Conservation (phyloP, 306 rosid genomes). For the Vicia sativa region DNA sequence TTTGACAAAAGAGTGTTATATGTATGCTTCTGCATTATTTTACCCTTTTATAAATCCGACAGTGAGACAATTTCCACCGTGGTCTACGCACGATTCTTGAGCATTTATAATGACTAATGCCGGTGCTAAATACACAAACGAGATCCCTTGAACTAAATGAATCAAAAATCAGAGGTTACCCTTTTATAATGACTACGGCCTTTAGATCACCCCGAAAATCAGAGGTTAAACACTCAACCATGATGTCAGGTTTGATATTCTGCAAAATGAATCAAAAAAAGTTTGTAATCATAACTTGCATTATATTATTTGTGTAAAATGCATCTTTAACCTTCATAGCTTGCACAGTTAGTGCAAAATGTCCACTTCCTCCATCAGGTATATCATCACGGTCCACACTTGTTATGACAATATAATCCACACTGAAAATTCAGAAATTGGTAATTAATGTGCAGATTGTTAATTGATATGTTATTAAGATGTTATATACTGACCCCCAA, state of each 20-base stretch:
- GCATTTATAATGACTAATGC: too few relatives aligned
- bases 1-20: too few relatives aligned
- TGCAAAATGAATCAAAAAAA: slow-evolving; percentile 42
- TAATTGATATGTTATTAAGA: background rate
- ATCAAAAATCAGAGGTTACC: slow-evolving; percentile 68
- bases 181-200: too few relatives aligned
- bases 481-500: too few relatives aligned
- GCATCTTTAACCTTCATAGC: slow-evolving; percentile 73
- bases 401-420: slow-evolving; percentile 85
- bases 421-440: slow-evolving; percentile 48
- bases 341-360: slow-evolving; percentile 86
- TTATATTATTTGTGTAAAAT: background rate
- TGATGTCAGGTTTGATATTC: too few relatives aligned
- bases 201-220: slow-evolving; percentile 89
- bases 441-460: too few relatives aligned
- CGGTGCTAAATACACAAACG: too few relatives aligned
- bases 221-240: slow-evolving; percentile 97
- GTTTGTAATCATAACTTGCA: background rate
- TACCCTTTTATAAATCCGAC: too few relatives aligned
- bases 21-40: too few relatives aligned
- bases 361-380: slow-evolving; percentile 97
- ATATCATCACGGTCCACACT: slow-evolving; percentile 98
- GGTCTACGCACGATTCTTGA: too few relatives aligned
- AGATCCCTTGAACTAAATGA: slow-evolving; percentile 90
- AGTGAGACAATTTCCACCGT: too few relatives aligned